Conservation (phyloP, 768 basidiomycete genomes). For the Termitomyces heimii region DNA sequence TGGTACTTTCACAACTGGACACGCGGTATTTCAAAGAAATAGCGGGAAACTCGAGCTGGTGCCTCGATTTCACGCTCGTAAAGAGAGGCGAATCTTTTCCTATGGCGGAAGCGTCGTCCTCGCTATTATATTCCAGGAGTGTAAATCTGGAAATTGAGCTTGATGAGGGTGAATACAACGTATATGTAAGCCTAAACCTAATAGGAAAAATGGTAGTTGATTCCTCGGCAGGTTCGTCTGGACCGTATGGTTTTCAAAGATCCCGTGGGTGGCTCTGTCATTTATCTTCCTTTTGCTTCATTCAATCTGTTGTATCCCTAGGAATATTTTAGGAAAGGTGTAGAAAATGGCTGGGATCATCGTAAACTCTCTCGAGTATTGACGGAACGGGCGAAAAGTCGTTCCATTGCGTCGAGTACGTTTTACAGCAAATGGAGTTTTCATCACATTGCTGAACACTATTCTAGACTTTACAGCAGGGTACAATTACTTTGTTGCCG, state of each 20-base stretch:
- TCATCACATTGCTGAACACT: not conserved
- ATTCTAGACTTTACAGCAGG: conserved; percentile 27
- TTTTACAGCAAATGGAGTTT: not conserved
- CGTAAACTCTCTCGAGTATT: conserved; percentile 35
- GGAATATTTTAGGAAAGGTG: conserved; percentile 20
- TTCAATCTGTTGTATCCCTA: not conserved
- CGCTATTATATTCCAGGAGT: conserved; percentile 32
- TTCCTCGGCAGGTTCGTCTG: conserved; percentile 22
- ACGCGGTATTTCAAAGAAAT: conserved; percentile 44
- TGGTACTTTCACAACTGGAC: conserved; percentile 49
- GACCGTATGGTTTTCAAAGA: conserved; percentile 21
- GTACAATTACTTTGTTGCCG: conserved; percentile 13
- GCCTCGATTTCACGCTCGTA: conserved; percentile 44
- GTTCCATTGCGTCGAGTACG: conserved; percentile 42
- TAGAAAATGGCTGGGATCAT: conserved; percentile 27
- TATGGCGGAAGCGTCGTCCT: conserved; percentile 28
- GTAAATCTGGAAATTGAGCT: conserved; percentile 36
- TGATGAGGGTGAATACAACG: conserved; percentile 37
- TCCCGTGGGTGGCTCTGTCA: conserved; percentile 10
- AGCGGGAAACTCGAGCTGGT: conserved; percentile 36
- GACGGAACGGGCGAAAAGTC: conserved; percentile 39
- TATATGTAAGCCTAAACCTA: conserved; percentile 27
- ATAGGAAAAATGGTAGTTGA: not conserved
- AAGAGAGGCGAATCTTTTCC: conserved; percentile 37
- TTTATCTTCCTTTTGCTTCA: not conserved